Base-by-base conservation (phyloP, 768 basidiomycete species). In the Tylopilus sp. region DNA sequence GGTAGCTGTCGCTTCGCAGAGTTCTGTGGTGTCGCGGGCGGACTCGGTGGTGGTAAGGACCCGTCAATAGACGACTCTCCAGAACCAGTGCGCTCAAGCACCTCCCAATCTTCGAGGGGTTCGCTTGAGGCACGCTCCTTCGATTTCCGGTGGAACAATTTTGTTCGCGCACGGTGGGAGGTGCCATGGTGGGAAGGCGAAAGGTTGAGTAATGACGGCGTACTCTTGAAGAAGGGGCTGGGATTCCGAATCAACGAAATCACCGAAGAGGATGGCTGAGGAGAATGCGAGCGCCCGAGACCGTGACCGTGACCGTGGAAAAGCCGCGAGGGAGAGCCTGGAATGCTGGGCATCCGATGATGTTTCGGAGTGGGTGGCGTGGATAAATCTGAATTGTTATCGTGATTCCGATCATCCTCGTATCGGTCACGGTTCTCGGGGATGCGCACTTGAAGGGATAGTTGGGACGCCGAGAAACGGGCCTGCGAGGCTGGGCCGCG, bases 141-240 rank as follows among this genome's bases (percentile, higher is more conserved):
- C 18, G 69, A 65, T 54, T 69, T 69, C 40, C 69, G 60, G 49
- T 70, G 67, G 46, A 69, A 69, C 23, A 70, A n/a, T 28, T 69
- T 68, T 7, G 65, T 47, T 35, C 69, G 67, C 31, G 67, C 49
- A 47, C 69, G 63, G 10, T 57, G 53, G 15, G 66, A 49, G 33
- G 56, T 63, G 43, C 69, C 67, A 31, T 70, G 66, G 8, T 65
- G 60, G 21, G 69, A 67, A 4, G 67, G 65, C 1, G 68, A 67
- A n/a, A 64, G 22, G 31, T 65, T 69, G 23, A 65, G 56, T 1
- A 68, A 40, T 43, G 68, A 69, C 3, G 68, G 63, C 9, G 68
- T 65, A 22, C 69, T 69, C 65, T 69, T 69, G 23, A 69, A 69
- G 43, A 69, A 67, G 7, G 68, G 69, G 45, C 57, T 70, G 26